Evolutionary conservation across 768 basidiomycete species (phyloP).

Genomic region (Lentinula detonsa): DNA sequence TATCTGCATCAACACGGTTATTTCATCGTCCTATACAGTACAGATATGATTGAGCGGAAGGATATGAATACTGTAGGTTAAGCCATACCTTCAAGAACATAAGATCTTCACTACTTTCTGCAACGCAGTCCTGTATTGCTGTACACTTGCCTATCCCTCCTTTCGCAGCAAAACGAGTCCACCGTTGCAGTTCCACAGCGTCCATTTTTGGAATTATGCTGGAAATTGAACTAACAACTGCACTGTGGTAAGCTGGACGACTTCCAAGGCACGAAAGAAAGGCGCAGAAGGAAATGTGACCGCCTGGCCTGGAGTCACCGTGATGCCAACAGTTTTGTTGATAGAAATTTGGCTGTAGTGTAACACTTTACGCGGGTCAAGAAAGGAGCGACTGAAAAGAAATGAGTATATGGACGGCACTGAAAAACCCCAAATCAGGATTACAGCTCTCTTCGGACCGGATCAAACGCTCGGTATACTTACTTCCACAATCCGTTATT

Average conservation of each 20-base stretch:
- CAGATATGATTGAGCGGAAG: neutral
- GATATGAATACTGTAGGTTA: neutral
- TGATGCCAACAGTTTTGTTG: neutral
- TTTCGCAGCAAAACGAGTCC: constrained; percentile 81
- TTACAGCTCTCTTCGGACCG: neutral
- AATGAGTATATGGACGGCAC: neutral
- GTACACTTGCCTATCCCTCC: constrained; percentile 82
- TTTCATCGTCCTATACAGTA: constrained; percentile 61
- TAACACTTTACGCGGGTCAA: neutral
- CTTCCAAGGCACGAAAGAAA: neutral
- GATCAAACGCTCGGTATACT: neutral
- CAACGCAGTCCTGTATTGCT: constrained; percentile 69
- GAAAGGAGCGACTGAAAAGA: neutral
- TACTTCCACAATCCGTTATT: neutral
- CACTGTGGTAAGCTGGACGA: neutral
- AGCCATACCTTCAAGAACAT: constrained; percentile 77
- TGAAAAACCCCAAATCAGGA: neutral
- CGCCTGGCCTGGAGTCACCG: neutral
- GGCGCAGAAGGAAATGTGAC: neutral
- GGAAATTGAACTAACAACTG: neutral
- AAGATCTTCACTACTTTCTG: constrained; percentile 66
- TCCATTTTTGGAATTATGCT: constrained; percentile 41
- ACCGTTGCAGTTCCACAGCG: constrained; percentile 63
- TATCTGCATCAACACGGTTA: constrained; percentile 71
- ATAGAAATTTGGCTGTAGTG: neutral